Conservation (phyloP, 73 alveolate species). For the Paramecium primaurelia region DNA sequence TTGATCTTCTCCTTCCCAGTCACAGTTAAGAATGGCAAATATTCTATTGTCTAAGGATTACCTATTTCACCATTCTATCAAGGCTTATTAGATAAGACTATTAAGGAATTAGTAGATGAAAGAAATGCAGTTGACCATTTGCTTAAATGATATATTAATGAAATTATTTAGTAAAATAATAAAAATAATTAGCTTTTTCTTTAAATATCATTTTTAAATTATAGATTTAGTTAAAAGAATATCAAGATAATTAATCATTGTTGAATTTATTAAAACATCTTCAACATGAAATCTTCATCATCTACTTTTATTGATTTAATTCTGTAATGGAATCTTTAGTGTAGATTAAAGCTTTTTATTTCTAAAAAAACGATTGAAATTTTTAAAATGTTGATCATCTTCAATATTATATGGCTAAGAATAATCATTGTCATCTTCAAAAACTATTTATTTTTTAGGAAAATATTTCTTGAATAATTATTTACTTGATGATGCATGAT, state of each 20-base stretch:
- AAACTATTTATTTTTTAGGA: neutral
- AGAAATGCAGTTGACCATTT: slow-evolving; percentile 74
- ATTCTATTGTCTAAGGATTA: slow-evolving; percentile 76
- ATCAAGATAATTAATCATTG: neutral
- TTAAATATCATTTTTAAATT: neutral
- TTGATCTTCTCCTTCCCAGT: slow-evolving; percentile 90
- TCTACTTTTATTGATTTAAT: neutral
- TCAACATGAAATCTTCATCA: neutral
- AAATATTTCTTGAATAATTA: slow-evolving; percentile 32
- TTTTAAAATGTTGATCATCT: slow-evolving; percentile 15
- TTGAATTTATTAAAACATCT: neutral
- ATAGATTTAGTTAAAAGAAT: neutral
- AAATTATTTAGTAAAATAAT: neutral
- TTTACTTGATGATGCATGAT: slow-evolving; percentile 5
- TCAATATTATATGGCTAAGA: slow-evolving; percentile 11
- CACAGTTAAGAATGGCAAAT: slow-evolving; percentile 74
- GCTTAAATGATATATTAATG: slow-evolving; percentile 45
- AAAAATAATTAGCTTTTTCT: neutral
- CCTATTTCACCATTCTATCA: slow-evolving; percentile 71
- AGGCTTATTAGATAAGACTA: slow-evolving; percentile 69
- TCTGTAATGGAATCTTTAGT: neutral
- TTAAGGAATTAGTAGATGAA: slow-evolving; percentile 81
- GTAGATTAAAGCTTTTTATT: neutral
- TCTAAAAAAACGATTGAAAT: neutral
- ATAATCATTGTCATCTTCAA: slow-evolving; percentile 42